Percentiles rank a stretch among this genome's conserved stretches.
phyloP scores from a whole-genome alignment of 2,329 filamentous ascomycete genomes.

The Venturia aucupariae region DNA sequence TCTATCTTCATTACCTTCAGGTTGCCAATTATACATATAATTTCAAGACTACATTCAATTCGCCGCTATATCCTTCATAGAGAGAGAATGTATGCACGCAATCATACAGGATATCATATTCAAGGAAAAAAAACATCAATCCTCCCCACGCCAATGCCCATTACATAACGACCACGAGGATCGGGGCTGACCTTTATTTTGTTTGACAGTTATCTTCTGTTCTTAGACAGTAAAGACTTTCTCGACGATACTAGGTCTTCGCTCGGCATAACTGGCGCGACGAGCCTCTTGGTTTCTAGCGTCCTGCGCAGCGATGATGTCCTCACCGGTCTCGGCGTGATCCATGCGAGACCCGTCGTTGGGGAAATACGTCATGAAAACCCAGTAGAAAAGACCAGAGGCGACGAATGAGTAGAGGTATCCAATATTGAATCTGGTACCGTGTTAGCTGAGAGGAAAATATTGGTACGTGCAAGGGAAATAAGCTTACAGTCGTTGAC shows the following conservation, averaged over 20 bases:
- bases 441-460: conserved; percentile 5
- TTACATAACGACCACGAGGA: background rate
- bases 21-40: too few relatives aligned
- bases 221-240: conserved; percentile 20
- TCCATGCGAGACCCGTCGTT: conserved; percentile 27
- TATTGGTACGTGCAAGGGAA: too few relatives aligned
- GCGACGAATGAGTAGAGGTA: conserved; percentile 34
- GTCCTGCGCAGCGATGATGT: conserved; percentile 35
- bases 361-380: conserved; percentile 31
- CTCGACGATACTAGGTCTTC: conserved; percentile 19
- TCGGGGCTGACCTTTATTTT: background rate
- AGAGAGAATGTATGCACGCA: background rate
- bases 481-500: conserved; percentile 21
- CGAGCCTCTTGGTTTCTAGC: conserved; percentile 22
- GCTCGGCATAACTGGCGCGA: conserved; percentile 18
- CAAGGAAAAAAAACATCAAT: too few relatives aligned
- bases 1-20: too few relatives aligned
- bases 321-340: conserved; percentile 46
- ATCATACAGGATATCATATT: background rate
- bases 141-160: background rate
- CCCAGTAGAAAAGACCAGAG: conserved; percentile 28
- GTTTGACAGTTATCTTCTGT: background rate
- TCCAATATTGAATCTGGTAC: conserved; percentile 33
- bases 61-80: background rate
- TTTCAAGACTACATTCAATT: too few relatives aligned